Percentiles rank a stretch among this genome's conserved stretches.
Evolutionary conservation across 352 stramenopile genomes (phyloP).

Genomic region (Phytophthora cajani): DNA sequence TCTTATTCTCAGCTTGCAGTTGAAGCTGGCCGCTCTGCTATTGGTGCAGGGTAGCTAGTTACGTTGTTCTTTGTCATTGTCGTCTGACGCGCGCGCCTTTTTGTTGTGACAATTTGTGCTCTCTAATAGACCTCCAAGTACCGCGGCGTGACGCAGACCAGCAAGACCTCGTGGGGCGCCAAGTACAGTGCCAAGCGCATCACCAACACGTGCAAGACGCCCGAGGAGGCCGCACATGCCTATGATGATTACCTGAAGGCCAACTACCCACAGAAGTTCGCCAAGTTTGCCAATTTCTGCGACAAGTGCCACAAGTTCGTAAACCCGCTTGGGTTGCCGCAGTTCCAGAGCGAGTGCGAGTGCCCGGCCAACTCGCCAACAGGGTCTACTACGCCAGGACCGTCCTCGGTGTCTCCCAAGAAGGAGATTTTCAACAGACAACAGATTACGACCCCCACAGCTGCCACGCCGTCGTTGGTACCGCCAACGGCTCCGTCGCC

Average conservation of each 20-base stretch:
- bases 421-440: conserved; percentile 46
- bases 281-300: conserved; percentile 90
- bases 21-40: conserved; percentile 5
- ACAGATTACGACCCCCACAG: conserved; percentile 42
- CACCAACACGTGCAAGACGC: conserved; percentile 90
- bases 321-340: conserved; percentile 76
- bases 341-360: conserved; percentile 78
- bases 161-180: conserved; percentile 87
- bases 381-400: conserved; percentile 13
- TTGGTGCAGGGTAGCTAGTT: conserved; percentile 5
- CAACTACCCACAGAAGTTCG: conserved; percentile 84
- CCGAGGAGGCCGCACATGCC: conserved; percentile 79
- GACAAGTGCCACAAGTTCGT: conserved; percentile 80
- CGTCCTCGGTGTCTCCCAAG: conserved; percentile 41
- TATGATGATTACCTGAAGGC: conserved; percentile 88
- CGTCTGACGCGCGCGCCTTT: conserved; percentile 3
- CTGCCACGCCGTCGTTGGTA: conserved; percentile 30
- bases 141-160: conserved; percentile 84
- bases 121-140: conserved; percentile 84
- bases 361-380: conserved; percentile 50
- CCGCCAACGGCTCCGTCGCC: conserved; percentile 44
- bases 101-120: conserved; percentile 18
- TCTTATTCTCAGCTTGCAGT: conserved; percentile 2
- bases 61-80: conserved; percentile 9
- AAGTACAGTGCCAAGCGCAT: conserved; percentile 91